Percentiles rank a stretch among this genome's conserved stretches.
Conservation (phyloP, 257 asterid genomes). For the Nicotiana sylvestris region DNA sequence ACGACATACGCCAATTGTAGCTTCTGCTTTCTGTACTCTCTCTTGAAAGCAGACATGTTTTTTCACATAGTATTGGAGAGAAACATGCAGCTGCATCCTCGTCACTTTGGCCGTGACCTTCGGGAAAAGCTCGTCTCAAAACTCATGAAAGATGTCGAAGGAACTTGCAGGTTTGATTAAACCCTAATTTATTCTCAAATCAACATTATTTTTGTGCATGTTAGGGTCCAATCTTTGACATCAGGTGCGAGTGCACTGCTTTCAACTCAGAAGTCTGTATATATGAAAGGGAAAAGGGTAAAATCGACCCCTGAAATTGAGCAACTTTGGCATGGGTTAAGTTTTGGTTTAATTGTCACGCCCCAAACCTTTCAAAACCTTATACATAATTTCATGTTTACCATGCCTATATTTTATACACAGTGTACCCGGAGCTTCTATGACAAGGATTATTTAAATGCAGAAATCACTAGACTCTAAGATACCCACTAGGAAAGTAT, state of each 20-base stretch:
- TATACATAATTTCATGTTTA: no score
- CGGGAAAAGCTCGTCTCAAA: constrained; percentile 81
- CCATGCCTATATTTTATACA: no score
- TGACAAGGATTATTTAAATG: no score
- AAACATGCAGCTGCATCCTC: constrained; percentile 94
- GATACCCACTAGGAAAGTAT: no score
- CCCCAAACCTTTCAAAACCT: no score
- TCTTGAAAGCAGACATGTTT: constrained; percentile 37
- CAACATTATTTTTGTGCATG: neutral
- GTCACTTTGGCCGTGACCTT: constrained; percentile 93
- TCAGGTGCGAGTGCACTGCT: neutral
- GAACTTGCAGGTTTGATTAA: constrained; percentile 72
- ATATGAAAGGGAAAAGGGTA: no score
- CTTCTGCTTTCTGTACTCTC: neutral
- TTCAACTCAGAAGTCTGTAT: neutral
- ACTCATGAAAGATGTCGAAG: constrained; percentile 95
- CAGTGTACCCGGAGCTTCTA: no score
- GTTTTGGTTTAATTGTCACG: no score
- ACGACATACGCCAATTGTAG: neutral
- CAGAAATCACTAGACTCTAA: no score
- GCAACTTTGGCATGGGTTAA: no score
- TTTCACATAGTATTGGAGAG: constrained; percentile 87
- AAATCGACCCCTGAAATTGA: no score
- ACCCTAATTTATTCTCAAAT: neutral
- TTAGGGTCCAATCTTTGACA: neutral